phyloP scores from a whole-genome alignment of 768 basidiomycete genomes.

The Podaxis rugospora region DNA sequence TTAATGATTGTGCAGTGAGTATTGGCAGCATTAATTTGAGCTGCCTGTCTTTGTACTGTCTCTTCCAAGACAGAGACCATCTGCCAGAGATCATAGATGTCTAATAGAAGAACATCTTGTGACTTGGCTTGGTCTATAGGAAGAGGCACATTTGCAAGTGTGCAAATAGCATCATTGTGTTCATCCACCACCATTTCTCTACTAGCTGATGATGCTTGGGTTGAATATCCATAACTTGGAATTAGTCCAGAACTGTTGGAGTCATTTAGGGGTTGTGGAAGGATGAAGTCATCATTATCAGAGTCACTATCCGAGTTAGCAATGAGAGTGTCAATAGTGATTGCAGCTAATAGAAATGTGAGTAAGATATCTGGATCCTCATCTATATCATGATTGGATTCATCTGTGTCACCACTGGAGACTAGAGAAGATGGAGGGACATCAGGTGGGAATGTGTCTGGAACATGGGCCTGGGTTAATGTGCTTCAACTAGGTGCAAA shows the following conservation, averaged over 20 bases:
- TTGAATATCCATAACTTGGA: not conserved
- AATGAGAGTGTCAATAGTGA: too few relatives aligned
- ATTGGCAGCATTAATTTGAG: not conserved
- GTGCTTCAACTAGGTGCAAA: conserved; percentile 19
- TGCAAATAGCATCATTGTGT: too few relatives aligned
- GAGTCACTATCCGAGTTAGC: not conserved
- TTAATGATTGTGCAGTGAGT: not conserved
- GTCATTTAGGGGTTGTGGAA: not conserved
- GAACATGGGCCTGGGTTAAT: conserved; percentile 16
- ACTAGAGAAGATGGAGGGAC: not conserved
- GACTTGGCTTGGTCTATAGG: not conserved
- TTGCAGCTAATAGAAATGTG: too few relatives aligned
- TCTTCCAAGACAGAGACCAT: not conserved
- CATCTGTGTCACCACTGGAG: not conserved
- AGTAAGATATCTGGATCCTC: too few relatives aligned
- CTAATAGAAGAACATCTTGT: not conserved
- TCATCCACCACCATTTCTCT: too few relatives aligned
- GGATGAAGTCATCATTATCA: not conserved
- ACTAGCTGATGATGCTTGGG: too few relatives aligned
- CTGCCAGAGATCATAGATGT: not conserved
- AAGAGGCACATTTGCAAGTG: not conserved
- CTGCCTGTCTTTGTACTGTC: not conserved
- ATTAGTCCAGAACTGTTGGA: not conserved
- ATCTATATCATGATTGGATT: too few relatives aligned
- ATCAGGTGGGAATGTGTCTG: conserved; percentile 12